Evolutionary conservation across 106 monocot species (phyloP), one percentile per base, ranked within the genome.

Genomic region (Allium cepa): DNA sequence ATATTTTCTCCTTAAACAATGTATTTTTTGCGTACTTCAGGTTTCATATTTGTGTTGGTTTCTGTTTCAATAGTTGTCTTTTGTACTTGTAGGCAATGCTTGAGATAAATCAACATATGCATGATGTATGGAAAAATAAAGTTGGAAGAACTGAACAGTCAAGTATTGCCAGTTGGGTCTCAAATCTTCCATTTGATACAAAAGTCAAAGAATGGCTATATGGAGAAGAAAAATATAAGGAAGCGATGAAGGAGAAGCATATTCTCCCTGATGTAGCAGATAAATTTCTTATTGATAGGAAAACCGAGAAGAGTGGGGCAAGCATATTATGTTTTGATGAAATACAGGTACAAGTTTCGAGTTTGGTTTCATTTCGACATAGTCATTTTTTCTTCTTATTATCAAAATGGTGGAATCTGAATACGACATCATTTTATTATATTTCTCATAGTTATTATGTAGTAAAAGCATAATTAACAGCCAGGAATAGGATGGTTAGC

Each of bases 251-350:
- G 11, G 75, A 66, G 69, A 91, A 88, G 52, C 95, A 92, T 68
- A 96, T 96, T 53, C 91, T 96, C 72, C 79, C 83, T 67, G 88
- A 83, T 67, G 95, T 96, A 50, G 91, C 88, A 17, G 88, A 96
- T 73, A 91, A 86, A 72, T 96, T 96, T 84, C 86, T 96, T 74
- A 53, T 88, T 84, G 95, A 88, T 65, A 76, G 78, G 77, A 72
- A 80, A 74, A 62, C 71, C 62, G 67, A 84, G 62, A 73, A 79
- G 50, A 73, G 45, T 49, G 95, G 95, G 17, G 91, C 91, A 72
- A 96, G 88, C 64, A 74, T 96, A 78, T 88, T 96, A 70, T 96
- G 91, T 69, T 92, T 96, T 84, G 95, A 96, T 72, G 95, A 96
- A 69, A 96, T 96, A 76, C 95, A 96, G 91, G 95, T 95, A 81